Base-by-base conservation (phyloP, 805 yeast species). In the Sugiyamaella smithiae region DNA sequence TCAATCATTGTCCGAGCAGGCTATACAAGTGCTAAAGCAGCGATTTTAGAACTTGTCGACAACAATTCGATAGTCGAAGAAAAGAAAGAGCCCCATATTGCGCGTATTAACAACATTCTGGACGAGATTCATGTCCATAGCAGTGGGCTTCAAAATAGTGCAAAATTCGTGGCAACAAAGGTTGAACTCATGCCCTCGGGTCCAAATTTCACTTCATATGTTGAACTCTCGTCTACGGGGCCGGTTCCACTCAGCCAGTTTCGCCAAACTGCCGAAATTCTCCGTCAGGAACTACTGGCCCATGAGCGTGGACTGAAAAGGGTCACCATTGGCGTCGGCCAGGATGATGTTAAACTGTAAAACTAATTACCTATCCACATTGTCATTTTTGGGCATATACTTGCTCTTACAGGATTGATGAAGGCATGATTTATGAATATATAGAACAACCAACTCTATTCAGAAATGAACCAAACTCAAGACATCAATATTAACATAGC, bases 1-100 rank as follows among this genome's bases (percentile, higher is more conserved):
- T 74, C 76, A 1, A 71, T 93, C 58, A 84, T 93, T 49, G 79
- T 90, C 54, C 81, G 77, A 56, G 97, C 97, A 5, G 98, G 98
- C 29, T 76, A 80, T 65, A 76, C 78, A 2, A 90, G 96, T 23
- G 80, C 85, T 57, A 71, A 74, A 50, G 74, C 76, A 23, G 80
- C 97, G 0, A 75, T 84, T 59, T 76, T 76, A 51, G 98, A 91
- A 63, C 70, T 91, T 40, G 74, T 88, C 25, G 99, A 91, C 60
- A 77, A 80, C 36, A 54, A 53, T 11, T 43, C 38, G 20, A 14
- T 19, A 11, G 9, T 19, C 9, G 38, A 35, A 35, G 38, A 35
- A 5, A 35, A 19, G 16, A 12, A 9, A 19, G 38, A 12, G 5
- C 19, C 38, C 4, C 38, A 35, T 16, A 35, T 12, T 11, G 9